Conservation (phyloP, 371 early-diverging fungal genomes). For the Chytridium lagenaria region DNA sequence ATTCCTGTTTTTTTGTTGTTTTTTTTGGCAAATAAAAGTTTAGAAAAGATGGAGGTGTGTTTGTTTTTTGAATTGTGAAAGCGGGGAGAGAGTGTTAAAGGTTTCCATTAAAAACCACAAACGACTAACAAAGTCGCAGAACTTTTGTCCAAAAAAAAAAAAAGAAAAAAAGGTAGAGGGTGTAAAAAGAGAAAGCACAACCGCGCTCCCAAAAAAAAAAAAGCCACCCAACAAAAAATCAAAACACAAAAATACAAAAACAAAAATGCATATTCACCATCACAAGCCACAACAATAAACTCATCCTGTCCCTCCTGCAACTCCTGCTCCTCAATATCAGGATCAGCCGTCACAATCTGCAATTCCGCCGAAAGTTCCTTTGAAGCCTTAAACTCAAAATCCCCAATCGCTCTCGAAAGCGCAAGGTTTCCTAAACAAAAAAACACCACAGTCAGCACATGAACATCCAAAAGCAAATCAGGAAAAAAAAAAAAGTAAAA, state of each 20-base stretch:
- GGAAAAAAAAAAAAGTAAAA: not conserved
- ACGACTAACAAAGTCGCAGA: no score
- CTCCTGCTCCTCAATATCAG: conserved; percentile 74
- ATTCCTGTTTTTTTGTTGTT: conserved; percentile 65
- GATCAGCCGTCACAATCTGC: conserved; percentile 91
- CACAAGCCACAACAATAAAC: conserved; percentile 94
- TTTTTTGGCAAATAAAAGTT: no score
- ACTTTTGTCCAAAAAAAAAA: no score
- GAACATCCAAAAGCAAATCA: no score
- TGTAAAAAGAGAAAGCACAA: no score
- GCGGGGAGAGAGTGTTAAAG: no score
- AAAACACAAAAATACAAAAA: conserved; percentile 4
- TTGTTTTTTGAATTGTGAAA: no score
- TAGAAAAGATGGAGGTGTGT: no score
- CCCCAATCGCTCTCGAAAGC: conserved; percentile 93
- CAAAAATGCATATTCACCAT: conserved; percentile 71
- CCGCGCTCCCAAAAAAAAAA: no score
- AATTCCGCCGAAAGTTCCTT: conserved; percentile 73
- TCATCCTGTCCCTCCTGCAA: conserved; percentile 68
- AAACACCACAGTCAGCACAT: no score
- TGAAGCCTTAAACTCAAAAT: conserved; percentile 92
- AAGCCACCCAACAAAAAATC: conserved; percentile 6
- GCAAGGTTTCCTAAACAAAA: conserved; percentile 78
- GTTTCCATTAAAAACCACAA: no score
- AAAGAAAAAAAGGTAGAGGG: no score